phyloP scores from a whole-genome alignment of 192 early-diverging fungal genomes.

The Coemansia sp. region DNA sequence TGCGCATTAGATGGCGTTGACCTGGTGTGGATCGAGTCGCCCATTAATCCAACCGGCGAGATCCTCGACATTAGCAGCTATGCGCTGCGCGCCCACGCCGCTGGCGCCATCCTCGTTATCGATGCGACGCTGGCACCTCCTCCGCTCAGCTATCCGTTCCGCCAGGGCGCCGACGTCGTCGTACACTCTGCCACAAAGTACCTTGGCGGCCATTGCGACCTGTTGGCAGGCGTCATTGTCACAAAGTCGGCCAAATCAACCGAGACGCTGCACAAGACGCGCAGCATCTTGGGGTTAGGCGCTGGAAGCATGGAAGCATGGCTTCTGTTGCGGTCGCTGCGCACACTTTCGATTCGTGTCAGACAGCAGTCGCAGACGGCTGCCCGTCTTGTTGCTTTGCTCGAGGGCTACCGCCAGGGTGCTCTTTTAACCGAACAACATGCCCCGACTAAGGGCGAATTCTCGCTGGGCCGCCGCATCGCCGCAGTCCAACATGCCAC shows the following conservation, averaged over 20 bases:
- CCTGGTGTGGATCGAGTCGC: constrained; percentile 66
- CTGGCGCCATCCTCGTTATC: constrained; percentile 60
- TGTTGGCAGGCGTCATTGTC: constrained; percentile 67
- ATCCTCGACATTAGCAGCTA: constrained; percentile 45
- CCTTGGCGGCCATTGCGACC: constrained; percentile 71
- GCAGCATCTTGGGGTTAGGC: constrained; percentile 57
- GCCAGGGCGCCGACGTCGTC: constrained; percentile 67
- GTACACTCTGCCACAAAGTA: constrained; percentile 77
- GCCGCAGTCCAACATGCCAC: constrained; percentile 48
- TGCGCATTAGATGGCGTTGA: constrained; percentile 51
- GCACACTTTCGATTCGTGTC: constrained; percentile 67
- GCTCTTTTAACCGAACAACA: constrained; percentile 1
- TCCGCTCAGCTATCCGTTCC: constrained; percentile 64
- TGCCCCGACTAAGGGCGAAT: constrained; percentile 24
- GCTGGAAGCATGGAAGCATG: constrained; percentile 69
- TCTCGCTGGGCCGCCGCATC: constrained; percentile 21
- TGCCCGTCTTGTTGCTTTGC: constrained; percentile 56
- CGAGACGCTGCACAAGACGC: constrained; percentile 51
- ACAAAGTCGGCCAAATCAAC: constrained; percentile 47
- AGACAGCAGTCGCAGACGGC: constrained; percentile 63
- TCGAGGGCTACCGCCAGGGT: constrained; percentile 31
- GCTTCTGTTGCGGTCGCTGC: constrained; percentile 64
- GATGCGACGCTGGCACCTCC: constrained; percentile 77
- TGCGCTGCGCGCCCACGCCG: constrained; percentile 51
- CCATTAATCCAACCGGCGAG: constrained; percentile 65